Base-by-base conservation (phyloP, 179 eudicot species). In the Carnegiea gigantea region DNA sequence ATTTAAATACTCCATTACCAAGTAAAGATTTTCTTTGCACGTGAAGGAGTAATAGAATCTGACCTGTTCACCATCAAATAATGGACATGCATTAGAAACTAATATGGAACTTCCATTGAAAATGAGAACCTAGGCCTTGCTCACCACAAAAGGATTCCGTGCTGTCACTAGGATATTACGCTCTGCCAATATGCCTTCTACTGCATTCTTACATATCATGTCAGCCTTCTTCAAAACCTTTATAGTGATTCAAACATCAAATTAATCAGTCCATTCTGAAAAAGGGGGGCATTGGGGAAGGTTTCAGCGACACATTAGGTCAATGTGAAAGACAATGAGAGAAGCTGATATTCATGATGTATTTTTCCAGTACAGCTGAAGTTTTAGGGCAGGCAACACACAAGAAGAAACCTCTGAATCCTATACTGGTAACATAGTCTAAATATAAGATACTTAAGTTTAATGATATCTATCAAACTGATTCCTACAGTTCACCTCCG, bases 61-160 rank as follows among this genome's bases (percentile, higher is more conserved):
- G 73, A 96, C 99, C 99, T 96, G 91, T 71, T 28, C 85, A 65
- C 71, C 36, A 12, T 28, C 71, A 65, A 11, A 26, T 28, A 26
- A 65, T 26, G 38, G 71, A 11, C 33, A 24, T 65, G 18, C 9
- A 40, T 65, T 13, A 65, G 18, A 40, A 7, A 65, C 38, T 65
- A 65, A 28, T 15, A 5, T 54, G 62, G 23, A 65, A 65, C 17
- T 24, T 26, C 38, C 38, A 24, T 65, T 26, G 71, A 24, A 26
- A 65, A 24, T 26, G 38, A 65, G 38, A 65, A 13, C 38, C 9
- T 65, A 15, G 18, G 18, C 71, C 75, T 65, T 73, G 82, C 98
- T 94, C 89, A 96, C 99, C 98, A 96, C 99, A 91, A 96, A 96
- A 87, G 97, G 99, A 86, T 96, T 94, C 81, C 98, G 95, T 77